phyloP scores from a whole-genome alignment of 2,329 filamentous ascomycete species.

The Oidium heveae region DNA sequence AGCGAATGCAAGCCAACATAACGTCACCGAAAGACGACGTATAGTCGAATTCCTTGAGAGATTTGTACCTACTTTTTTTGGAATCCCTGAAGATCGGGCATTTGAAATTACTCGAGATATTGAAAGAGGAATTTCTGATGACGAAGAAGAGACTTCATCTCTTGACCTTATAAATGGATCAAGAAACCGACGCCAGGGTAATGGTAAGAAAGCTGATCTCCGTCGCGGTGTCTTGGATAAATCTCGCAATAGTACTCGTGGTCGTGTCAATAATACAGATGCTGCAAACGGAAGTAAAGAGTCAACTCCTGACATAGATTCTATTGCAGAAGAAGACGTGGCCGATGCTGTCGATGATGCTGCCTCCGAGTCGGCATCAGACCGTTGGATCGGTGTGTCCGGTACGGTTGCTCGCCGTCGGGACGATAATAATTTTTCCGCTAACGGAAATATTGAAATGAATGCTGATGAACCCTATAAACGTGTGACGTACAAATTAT shows the following conservation, averaged over 20 bases:
- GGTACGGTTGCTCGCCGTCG: conserved; percentile 18
- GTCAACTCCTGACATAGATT: conserved; percentile 64
- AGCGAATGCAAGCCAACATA: conserved; percentile 42
- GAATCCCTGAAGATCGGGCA: conserved; percentile 43
- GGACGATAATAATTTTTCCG: conserved; percentile 13
- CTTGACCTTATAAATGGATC: conserved; percentile 46
- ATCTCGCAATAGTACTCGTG: conserved; percentile 42
- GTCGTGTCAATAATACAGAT: conserved; percentile 51
- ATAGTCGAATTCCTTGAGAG: conserved; percentile 52
- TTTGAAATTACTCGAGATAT: conserved; percentile 41
- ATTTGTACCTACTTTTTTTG: conserved; percentile 55
- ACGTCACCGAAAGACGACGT: conserved; percentile 46
- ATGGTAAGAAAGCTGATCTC: conserved; percentile 55
- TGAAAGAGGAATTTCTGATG: conserved; percentile 44
- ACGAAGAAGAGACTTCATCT: conserved; percentile 40
- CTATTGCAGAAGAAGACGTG: conserved; percentile 53
- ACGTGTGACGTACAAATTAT: conserved; percentile 67
- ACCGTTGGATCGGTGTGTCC: conserved; percentile 38
- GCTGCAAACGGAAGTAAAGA: conserved; percentile 67
- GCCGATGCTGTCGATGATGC: conserved; percentile 29
- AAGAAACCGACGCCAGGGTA: conserved; percentile 27
- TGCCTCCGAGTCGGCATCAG: conserved; percentile 36
- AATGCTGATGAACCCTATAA: conserved; percentile 61
- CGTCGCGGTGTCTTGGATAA: conserved; percentile 70
- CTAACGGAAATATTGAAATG: conserved; percentile 32